phyloP scores from a whole-genome alignment of 2,329 filamentous ascomycete species.

The Escovopsis weberi region DNA sequence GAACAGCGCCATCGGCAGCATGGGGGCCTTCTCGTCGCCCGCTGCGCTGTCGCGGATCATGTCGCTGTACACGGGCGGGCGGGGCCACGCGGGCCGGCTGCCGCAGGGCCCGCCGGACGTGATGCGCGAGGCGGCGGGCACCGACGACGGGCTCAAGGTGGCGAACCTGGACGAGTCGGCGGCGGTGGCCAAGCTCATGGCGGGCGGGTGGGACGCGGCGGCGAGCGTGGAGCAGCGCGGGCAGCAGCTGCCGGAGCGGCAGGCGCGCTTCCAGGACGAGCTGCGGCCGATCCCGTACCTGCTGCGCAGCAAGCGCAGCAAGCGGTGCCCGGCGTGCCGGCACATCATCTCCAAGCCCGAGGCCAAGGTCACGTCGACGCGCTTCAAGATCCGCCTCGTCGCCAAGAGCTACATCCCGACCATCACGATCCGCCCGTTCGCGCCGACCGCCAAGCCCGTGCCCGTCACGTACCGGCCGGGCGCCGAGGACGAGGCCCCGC shows the following conservation, averaged over 20 bases:
- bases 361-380: conserved; percentile 72
- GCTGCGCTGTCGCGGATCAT: conserved; percentile 77
- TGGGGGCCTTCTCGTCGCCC: conserved; percentile 53
- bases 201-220: conserved; percentile 50
- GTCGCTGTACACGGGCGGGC: conserved; percentile 63
- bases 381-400: conserved; percentile 84
- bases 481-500: conserved; percentile 17
- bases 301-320: conserved; percentile 81
- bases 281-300: conserved; percentile 71
- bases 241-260: conserved; percentile 36
- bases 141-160: conserved; percentile 56
- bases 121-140: conserved; percentile 66
- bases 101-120: conserved; percentile 50
- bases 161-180: conserved; percentile 46
- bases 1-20: conserved; percentile 30
- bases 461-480: conserved; percentile 21
- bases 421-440: conserved; percentile 55
- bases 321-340: conserved; percentile 81
- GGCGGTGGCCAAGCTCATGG: conserved; percentile 44
- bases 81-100: conserved; percentile 46
- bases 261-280: conserved; percentile 53
- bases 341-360: conserved; percentile 95
- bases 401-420: conserved; percentile 79
- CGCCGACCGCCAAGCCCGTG: conserved; percentile 21
- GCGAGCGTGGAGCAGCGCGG: conserved; percentile 33